These are phyloP conservation scores for Aureobasidium pullulans DNA, from an alignment of 2,329 filamentous ascomycete species.

Conservation along the genomic window DNA sequence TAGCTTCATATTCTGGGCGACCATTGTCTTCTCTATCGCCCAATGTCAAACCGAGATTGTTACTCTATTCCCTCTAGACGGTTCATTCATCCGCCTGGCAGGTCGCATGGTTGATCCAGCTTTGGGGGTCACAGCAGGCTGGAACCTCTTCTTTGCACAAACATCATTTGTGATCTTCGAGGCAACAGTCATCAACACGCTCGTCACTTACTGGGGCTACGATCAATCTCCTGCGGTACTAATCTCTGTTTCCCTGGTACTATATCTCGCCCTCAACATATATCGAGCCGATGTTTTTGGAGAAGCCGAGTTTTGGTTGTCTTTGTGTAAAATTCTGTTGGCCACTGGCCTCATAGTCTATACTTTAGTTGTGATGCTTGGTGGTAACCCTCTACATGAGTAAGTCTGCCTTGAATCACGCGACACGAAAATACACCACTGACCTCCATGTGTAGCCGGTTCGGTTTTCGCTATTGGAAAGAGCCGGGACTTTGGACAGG, in stretches of 20 bases:
- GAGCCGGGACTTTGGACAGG: conserved; percentile 23
- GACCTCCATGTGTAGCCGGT: conserved; percentile 14
- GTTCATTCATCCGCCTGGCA: conserved; percentile 36
- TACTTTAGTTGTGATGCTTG: conserved; percentile 30
- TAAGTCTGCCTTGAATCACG: neutral
- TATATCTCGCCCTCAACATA: conserved; percentile 29
- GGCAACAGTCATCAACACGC: conserved; percentile 20
- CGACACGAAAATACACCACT: neutral
- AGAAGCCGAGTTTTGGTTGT: conserved; percentile 45
- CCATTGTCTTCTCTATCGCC: conserved; percentile 53
- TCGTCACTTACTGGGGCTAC: conserved; percentile 13
- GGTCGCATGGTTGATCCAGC: conserved; percentile 50
- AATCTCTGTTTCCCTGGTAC: conserved; percentile 9
- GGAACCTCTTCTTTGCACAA: conserved; percentile 41
- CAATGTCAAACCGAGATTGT: conserved; percentile 59
- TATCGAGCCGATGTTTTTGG: conserved; percentile 39
- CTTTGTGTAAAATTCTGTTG: conserved; percentile 40
- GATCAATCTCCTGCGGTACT: conserved; percentile 9
- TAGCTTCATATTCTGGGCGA: conserved; percentile 50
- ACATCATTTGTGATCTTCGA: conserved; percentile 41
- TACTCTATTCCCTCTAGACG: conserved; percentile 52
- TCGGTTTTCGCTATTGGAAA: conserved; percentile 41
- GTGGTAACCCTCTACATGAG: conserved; percentile 28
- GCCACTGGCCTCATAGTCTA: conserved; percentile 38
- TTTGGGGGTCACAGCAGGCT: conserved; percentile 43